Conservation (phyloP, 192 early-diverging fungal genomes). For the Geosiphon pyriformis region DNA sequence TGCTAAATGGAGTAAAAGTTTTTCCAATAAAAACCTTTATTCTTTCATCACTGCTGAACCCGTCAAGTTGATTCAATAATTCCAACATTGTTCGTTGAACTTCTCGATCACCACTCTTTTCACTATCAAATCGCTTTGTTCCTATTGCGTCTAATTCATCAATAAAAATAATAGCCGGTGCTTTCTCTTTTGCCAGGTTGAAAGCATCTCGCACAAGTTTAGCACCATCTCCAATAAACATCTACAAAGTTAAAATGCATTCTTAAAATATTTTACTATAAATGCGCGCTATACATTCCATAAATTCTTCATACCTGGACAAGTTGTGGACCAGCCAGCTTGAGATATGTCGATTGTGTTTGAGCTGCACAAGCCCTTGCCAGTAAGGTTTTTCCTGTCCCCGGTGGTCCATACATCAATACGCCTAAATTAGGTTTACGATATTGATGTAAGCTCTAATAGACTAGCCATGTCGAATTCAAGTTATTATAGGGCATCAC, state of each 20-base stretch:
- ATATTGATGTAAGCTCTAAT: too few relatives aligned
- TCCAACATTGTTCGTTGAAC: constrained; percentile 99
- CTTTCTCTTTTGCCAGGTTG: constrained; percentile 94
- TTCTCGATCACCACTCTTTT: constrained; percentile 97
- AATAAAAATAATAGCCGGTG: constrained; percentile 98
- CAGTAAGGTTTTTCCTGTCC: constrained; percentile 87
- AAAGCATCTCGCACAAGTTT: constrained; percentile 97
- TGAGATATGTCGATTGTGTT: constrained; percentile 91
- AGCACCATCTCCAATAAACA: constrained; percentile 98
- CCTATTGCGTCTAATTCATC: constrained; percentile 98
- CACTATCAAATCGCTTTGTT: constrained; percentile 97
- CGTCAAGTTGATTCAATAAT: constrained; percentile 96
- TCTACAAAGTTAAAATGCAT: constrained; percentile 34
- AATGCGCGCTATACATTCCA: neutral
- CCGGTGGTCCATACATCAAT: constrained; percentile 80
- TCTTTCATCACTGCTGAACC: constrained; percentile 89
- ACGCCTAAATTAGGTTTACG: constrained; percentile 43
- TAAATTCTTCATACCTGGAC: constrained; percentile 57
- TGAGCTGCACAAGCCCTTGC: constrained; percentile 98
- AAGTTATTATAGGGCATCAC: too few relatives aligned
- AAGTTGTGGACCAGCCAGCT: constrained; percentile 93
- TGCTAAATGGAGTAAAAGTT: neutral
- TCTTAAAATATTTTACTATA: neutral
- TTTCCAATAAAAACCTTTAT: constrained; percentile 71
- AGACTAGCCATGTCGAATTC: too few relatives aligned